Evolutionary conservation across 2,329 filamentous ascomycete genomes (phyloP).

Genomic region (Fusarium drepaniforme): DNA sequence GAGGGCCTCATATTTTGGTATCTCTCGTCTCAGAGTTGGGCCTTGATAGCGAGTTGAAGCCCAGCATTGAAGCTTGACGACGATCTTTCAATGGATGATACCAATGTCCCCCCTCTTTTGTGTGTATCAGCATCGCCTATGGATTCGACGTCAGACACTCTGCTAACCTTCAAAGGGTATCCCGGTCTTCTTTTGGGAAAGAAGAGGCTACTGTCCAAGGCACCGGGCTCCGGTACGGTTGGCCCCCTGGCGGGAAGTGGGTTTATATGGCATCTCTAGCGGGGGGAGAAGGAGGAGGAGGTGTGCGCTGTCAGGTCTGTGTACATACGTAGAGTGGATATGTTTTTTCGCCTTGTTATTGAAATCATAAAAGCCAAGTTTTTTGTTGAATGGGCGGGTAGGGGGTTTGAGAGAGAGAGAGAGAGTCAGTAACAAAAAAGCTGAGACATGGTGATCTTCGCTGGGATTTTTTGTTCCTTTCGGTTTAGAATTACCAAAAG

Average conservation of each 20-base stretch:
- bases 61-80: not conserved
- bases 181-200: constrained; percentile 6
- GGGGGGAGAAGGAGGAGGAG: constrained; percentile 7
- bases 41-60: not conserved
- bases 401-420: not conserved
- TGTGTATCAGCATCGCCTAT: not conserved
- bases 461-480: not conserved
- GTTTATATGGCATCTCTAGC: constrained; percentile 7
- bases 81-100: not conserved
- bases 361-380: not conserved
- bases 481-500: not conserved
- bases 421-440: not conserved
- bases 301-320: constrained; percentile 28
- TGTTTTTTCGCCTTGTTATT: constrained; percentile 6
- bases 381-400: not conserved
- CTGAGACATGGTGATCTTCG: not conserved
- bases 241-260: constrained; percentile 30
- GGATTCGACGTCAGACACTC: not conserved
- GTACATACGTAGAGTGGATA: constrained; percentile 3
- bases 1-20: not conserved
- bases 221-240: constrained; percentile 11
- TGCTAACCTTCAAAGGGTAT: constrained; percentile 15
- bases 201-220: constrained; percentile 3
- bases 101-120: not conserved
- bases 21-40: not conserved